Evolutionary conservation across 2,329 filamentous ascomycete genomes (phyloP), one percentile per base, ranked within the genome.

Genomic region (Elsinoe batatas): DNA sequence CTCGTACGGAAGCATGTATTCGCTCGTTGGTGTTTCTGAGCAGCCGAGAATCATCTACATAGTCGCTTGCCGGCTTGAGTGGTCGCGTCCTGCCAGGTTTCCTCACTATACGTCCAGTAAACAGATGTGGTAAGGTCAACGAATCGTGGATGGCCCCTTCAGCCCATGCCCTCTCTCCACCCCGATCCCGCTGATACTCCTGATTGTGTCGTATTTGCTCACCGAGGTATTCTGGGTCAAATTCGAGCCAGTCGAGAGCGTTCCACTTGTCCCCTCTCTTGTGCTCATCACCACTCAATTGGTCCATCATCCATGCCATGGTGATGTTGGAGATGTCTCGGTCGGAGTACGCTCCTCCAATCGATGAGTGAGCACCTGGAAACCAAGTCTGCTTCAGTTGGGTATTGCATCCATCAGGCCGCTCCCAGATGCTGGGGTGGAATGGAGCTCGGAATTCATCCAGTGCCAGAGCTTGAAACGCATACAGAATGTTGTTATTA

Each of bases 381-480:
- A 80, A 80, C 78, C 78, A 80, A 5, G 76, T 74, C 62, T 80
- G 77, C 15, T 72, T 69, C 20, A 79, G 64, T 20, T 69, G 65
- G 7, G 67, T 69, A 5, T 58, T 62, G 40, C 63, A 61, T 8
- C 58, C 57, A 4, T 44, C 57, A 13, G 63, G 61, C 22, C 56
- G 59, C 57, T 67, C 64, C 77, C 77, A 81, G 0, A 80, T 64
- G 0, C 77, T 76, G 0, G 78, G 78, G 0, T 70, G 68, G 59
- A 79, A 81, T 0, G 77, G 74, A 10, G 64, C 66, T 1, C 78
- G 71, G 42, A 71, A 71, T 60, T 81, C 78, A 44, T 81, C 78
- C 0, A 81, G 68, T 1, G 77, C 77, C 0, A 81, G 66, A 0
- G 77, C 78, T 42, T 81, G 78, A 59, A 79, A 80, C 1, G 78